A percentile compares a stretch with the other conserved stretches of the same genome.
Conservation (phyloP, 805 yeast species). For the Candida verbasci region DNA sequence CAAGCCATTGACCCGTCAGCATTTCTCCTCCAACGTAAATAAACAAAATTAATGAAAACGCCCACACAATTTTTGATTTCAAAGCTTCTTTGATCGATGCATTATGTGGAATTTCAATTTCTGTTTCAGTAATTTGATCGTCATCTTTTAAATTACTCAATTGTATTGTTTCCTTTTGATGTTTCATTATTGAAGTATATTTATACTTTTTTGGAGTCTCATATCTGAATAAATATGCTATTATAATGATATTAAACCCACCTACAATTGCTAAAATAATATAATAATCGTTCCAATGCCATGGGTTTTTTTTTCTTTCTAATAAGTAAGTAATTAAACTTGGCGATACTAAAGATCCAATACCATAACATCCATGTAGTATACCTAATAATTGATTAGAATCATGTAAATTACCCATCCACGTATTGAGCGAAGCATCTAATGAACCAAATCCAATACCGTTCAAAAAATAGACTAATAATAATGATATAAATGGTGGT, state of each 20-base stretch:
- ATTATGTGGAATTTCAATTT: slow-evolving; percentile 11
- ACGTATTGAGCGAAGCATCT: slow-evolving; percentile 54
- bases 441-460: slow-evolving; percentile 57
- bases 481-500: slow-evolving; percentile 41
- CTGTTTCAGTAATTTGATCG: slow-evolving; percentile 5
- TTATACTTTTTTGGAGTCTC: slow-evolving; percentile 45
- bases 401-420: slow-evolving; percentile 45
- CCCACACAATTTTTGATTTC: slow-evolving; percentile 33
- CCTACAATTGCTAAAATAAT: slow-evolving; percentile 28
- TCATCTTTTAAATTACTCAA: slow-evolving; percentile 7
- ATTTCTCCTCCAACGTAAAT: slow-evolving; percentile 50
- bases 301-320: slow-evolving; percentile 30
- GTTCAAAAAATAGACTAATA: slow-evolving; percentile 31
- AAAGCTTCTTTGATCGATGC: slow-evolving; percentile 29
- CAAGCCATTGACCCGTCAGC: slow-evolving; percentile 51
- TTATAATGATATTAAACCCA: slow-evolving; percentile 15
- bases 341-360: slow-evolving; percentile 52
- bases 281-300: slow-evolving; percentile 49
- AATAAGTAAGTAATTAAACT: slow-evolving; percentile 39
- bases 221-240: slow-evolving; percentile 27
- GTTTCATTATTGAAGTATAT: slow-evolving; percentile 16
- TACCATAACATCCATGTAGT: slow-evolving; percentile 50
- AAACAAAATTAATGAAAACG: slow-evolving; percentile 40
- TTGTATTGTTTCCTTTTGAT: slow-evolving; percentile 11
- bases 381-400: slow-evolving; percentile 49